phyloP scores from a whole-genome alignment of 1,284 basidiomycete species.

The Ceratobasidium sp. region DNA sequence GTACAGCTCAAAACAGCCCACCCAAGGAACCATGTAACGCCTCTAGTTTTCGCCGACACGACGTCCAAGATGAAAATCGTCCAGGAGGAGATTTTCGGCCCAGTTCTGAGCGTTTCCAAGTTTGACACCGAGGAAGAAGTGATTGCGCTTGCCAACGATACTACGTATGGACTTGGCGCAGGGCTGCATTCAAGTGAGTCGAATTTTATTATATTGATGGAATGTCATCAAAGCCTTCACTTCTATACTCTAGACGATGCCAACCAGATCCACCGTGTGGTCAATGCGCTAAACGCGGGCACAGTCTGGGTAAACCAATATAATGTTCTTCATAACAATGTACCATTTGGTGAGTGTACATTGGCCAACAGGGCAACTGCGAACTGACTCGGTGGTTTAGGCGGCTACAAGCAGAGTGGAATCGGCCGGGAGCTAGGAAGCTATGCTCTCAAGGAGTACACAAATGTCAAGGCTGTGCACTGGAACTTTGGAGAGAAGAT shows the following conservation, averaged over 20 bases:
- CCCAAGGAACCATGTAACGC: not conserved
- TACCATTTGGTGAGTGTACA: conserved; percentile 68
- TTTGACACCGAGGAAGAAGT: conserved; percentile 67
- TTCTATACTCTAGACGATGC: conserved; percentile 54
- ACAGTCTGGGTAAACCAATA: conserved; percentile 90
- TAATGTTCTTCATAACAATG: conserved; percentile 80
- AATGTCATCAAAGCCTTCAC: not conserved
- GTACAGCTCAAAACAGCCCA: conserved; percentile 49
- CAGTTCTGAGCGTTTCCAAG: conserved; percentile 68
- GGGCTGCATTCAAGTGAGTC: conserved; percentile 84
- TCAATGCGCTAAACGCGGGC: conserved; percentile 47
- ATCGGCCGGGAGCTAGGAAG: conserved; percentile 88
- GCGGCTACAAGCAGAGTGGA: conserved; percentile 88
- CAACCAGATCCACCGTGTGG: conserved; percentile 46
- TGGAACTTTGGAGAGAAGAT: conserved; percentile 82
- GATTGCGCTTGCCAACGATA: conserved; percentile 83
- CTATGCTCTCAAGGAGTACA: conserved; percentile 86
- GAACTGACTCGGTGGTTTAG: conserved; percentile 53
- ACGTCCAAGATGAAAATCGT: conserved; percentile 79
- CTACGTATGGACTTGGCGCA: conserved; percentile 87
- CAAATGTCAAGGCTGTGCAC: conserved; percentile 86
- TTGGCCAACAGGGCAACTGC: not conserved
- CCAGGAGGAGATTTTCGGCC: conserved; percentile 88
- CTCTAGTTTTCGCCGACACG: conserved; percentile 77
- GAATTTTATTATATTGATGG: not conserved